A percentile compares a stretch with the other conserved stretches of the same genome.
These are phyloP conservation scores for Athelia sp. DNA, from an alignment of 1,284 basidiomycete genomes.

Conservation along the genomic window DNA sequence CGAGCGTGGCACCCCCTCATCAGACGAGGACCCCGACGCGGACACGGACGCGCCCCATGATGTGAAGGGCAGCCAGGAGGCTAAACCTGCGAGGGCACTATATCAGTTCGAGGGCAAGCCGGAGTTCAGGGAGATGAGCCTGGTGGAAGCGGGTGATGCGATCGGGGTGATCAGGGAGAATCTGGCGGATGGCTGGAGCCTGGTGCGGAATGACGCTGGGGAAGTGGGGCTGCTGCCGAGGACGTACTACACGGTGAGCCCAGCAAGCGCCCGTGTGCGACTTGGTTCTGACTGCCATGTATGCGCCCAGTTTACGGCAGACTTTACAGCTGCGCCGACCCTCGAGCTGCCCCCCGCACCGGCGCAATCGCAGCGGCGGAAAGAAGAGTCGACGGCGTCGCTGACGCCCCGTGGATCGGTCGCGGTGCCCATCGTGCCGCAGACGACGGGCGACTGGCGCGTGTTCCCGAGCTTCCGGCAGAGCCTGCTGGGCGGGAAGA, in stretches of 20 bases:
- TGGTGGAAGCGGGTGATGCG: slow-evolving; percentile 61
- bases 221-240: slow-evolving; percentile 67
- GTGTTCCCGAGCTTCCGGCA: slow-evolving; percentile 64
- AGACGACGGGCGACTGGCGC: slow-evolving; percentile 70
- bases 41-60: too few relatives aligned
- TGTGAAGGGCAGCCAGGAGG: too few relatives aligned
- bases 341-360: slow-evolving; percentile 28
- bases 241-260: slow-evolving; percentile 66
- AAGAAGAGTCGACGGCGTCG: slow-evolving; percentile 41
- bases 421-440: slow-evolving; percentile 50
- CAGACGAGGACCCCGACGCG: slow-evolving; percentile 34
- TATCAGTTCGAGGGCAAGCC: slow-evolving; percentile 71
- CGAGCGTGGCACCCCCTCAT: slow-evolving; percentile 32
- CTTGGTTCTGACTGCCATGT: slow-evolving; percentile 6
- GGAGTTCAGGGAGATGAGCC: slow-evolving; percentile 64
- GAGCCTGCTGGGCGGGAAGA: slow-evolving; percentile 70
- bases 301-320: slow-evolving; percentile 48
- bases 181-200: slow-evolving; percentile 72
- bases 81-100: slow-evolving; percentile 62
- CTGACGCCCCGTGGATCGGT: slow-evolving; percentile 43
- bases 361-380: slow-evolving; percentile 13
- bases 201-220: slow-evolving; percentile 47
- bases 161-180: slow-evolving; percentile 62
- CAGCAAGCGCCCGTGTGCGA: slow-evolving; percentile 1
- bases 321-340: slow-evolving; percentile 48